Evolutionary conservation across 139 green algal species (phyloP), one percentile per base, ranked within the genome.

Genomic region (Spirogloea muscicola): DNA sequence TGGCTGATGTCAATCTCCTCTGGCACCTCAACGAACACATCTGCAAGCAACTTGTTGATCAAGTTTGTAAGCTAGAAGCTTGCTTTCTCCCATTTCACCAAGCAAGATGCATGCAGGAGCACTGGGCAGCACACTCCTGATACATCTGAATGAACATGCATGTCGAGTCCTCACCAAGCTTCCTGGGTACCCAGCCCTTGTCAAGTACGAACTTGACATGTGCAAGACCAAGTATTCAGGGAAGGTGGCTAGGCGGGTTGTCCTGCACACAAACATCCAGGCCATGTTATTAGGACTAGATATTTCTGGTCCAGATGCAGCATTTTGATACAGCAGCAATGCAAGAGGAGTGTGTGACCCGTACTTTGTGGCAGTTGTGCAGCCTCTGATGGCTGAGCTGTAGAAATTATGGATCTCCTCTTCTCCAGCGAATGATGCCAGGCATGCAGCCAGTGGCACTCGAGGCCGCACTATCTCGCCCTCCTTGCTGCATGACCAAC

Each of bases 161-260:
- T n/a, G n/a, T n/a, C n/a, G n/a, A n/a, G n/a, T n/a, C n/a, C 58
- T 62, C 31, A 80, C 72, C 73, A 4, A 92, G 78, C 86, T 99
- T 99, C 68, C 88, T 92, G 18, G 92, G 79, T 39, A 86, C 90
- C 93, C 94, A 98, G 82, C 72, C 73, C 29, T 88, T 73, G 42
- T 77, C 86, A 25, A 89, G 59, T 49, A 92, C 93, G 81, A 92
- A 95, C 64, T 91, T 85, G 34, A 82, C 69, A 97, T 72, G 48
- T 91, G 84, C 38, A 98, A 57, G 74, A 96, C 83, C 48, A 99
- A 86, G 70, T 91, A 93, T 5, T 87, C 84, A 2, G 94, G 93
- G 75, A 98, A 96, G 46, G 87, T 87, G 31, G 85, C 81, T n/a
- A 99, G 79, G 58, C 87, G 80, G 6, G 51, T 58, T 1, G 76